Evolutionary conservation across 2,329 filamentous ascomycete genomes (phyloP), one percentile per base, ranked within the genome.

Genomic region (Pseudogymnoascus sp.): DNA sequence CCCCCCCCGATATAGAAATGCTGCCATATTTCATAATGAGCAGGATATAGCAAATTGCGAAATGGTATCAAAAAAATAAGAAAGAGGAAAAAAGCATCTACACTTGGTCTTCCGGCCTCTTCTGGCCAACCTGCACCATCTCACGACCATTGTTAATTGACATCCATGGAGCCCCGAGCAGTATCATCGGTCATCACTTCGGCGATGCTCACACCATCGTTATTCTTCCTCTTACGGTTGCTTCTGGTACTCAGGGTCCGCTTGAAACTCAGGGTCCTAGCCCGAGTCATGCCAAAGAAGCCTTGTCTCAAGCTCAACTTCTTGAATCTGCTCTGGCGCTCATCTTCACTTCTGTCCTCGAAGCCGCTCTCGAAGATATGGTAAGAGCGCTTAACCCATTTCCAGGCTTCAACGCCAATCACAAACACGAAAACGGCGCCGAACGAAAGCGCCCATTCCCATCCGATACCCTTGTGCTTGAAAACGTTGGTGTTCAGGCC

Each of bases 391-490:
- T 89, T 89, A 56, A 72, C 75, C 75, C 77, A 85, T 71, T 88
- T 88, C 84, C 85, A 89, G 2, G 72, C 65, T 72, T 89, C 86
- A 3, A 85, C 78, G 1, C 85, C 84, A 0, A 78, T 67, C 68
- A 89, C 83, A 75, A 88, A 89, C 6, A 88, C 67, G 1, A 81
- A 70, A 0, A 83, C 77, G 28, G 79, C 79, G 28, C 86, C 75
- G 65, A 87, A 81, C 1, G 86, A 81, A 56, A 88, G 79, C 0
- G 77, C 83, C 86, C 84, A 88, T 71, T 88, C 85, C 85, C 85
- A 88, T 6, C 76, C 78, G 63, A 88, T 87, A 1, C 81, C 81
- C 6, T 76, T 79, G 68, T 87, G 84, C 68, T 84, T 83, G 76
- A 87, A 87, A 1, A 87, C 84, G 2, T 76, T 76, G n/a, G 79